Evolutionary conservation across 2,329 filamentous ascomycete genomes (phyloP).

Genomic region (Cordyceps farinosa): DNA sequence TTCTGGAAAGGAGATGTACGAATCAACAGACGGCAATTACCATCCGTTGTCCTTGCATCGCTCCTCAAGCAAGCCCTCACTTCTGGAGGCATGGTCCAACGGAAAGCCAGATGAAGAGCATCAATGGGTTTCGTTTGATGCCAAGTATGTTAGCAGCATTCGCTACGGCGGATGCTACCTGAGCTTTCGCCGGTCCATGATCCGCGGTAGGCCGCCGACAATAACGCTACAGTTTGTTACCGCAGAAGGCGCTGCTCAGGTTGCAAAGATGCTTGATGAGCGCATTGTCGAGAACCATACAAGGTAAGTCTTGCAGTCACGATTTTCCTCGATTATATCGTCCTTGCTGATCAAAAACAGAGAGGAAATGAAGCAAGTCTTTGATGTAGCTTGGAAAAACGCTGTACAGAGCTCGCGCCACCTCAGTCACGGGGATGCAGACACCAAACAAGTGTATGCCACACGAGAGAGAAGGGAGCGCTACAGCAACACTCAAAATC

Average conservation of each 20-base stretch:
- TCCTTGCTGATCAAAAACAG: not conserved
- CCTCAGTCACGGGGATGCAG: not conserved
- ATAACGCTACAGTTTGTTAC: constrained; percentile 8
- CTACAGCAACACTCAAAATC: not conserved
- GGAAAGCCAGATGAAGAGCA: not conserved
- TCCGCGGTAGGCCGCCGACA: not conserved
- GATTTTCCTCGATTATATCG: not conserved
- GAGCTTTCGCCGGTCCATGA: not conserved
- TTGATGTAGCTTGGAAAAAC: not conserved
- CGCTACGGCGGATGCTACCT: constrained; percentile 6
- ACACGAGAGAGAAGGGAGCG: not conserved
- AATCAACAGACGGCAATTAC: not conserved
- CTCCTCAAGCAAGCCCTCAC: not conserved
- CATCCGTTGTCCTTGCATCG: not conserved
- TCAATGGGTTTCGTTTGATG: constrained; percentile 7
- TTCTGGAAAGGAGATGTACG: constrained; percentile 1
- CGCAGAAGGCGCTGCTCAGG: not conserved
- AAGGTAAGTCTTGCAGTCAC: not conserved
- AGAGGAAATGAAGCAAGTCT: constrained; percentile 6
- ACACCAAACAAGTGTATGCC: not conserved
- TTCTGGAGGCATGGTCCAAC: not conserved
- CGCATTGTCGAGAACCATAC: not conserved
- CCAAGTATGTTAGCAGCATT: not conserved
- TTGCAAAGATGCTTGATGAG: not conserved
- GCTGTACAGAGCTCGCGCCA: not conserved